Percentiles rank a stretch among this genome's conserved stretches.
These are phyloP conservation scores for Colletotrichum sojae DNA, from an alignment of 2,329 filamentous ascomycete genomes.

Conservation along the genomic window DNA sequence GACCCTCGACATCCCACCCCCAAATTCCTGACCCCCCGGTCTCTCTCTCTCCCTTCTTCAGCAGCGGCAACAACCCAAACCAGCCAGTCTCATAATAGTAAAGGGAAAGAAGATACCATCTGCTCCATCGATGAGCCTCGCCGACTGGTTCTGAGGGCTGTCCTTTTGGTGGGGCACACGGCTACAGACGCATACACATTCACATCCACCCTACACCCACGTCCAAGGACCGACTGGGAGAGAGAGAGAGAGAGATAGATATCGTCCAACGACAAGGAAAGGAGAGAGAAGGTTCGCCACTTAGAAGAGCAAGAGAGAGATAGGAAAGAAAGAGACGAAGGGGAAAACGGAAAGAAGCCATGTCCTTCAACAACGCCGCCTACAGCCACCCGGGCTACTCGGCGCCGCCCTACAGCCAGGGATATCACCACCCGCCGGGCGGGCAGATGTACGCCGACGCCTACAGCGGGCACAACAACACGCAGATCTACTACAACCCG, in stretches of 20 bases:
- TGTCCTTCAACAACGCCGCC: conserved; percentile 35
- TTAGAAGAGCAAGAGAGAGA: neutral
- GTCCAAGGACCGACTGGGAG: too few relatives aligned
- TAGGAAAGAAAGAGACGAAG: neutral
- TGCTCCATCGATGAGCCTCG: too few relatives aligned
- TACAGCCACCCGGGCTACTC: conserved; percentile 35
- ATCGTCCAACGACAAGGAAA: neutral
- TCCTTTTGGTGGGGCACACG: too few relatives aligned
- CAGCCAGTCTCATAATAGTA: too few relatives aligned
- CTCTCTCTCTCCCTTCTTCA: neutral
- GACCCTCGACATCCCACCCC: neutral
- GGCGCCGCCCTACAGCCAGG: conserved; percentile 38
- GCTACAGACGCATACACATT: too few relatives aligned
- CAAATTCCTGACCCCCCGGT: neutral
- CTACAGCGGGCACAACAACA: neutral
- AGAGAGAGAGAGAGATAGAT: too few relatives aligned
- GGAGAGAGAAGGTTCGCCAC: neutral
- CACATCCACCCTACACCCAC: too few relatives aligned
- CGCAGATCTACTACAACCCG: conserved; percentile 28
- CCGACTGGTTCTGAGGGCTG: too few relatives aligned
- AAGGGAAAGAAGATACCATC: too few relatives aligned
- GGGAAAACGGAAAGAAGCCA: neutral
- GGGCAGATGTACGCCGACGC: conserved; percentile 32
- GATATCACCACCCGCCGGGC: conserved; percentile 33
- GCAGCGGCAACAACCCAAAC: neutral